phyloP scores from a whole-genome alignment of 257 asterid species.

The Solanum medicagineum region DNA sequence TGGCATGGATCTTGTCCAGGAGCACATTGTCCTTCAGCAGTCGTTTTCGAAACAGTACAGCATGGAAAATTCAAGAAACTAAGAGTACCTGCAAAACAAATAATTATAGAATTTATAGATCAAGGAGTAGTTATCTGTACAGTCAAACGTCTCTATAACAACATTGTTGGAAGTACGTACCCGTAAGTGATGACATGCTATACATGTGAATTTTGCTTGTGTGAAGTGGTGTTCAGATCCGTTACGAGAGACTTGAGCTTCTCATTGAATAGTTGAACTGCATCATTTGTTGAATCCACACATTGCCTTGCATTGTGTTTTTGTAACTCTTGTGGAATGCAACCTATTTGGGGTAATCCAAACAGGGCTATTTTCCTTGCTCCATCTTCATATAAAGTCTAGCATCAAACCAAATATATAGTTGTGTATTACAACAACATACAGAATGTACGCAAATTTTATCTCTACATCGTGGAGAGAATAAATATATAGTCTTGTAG shows the following conservation, averaged over 20 bases:
- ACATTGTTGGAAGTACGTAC: neutral
- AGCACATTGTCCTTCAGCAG: slow-evolving; percentile 7
- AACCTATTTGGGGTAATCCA: slow-evolving; percentile 36
- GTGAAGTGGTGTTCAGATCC: slow-evolving; percentile 11
- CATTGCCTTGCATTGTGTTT: slow-evolving; percentile 16
- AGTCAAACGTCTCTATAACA: neutral
- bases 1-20: slow-evolving; percentile 7
- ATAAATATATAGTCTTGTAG: neutral
- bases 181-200: slow-evolving; percentile 20
- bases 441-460: too few relatives aligned
- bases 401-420: neutral
- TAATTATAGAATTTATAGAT: neutral
- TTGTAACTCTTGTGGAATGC: slow-evolving; percentile 15
- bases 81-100: neutral
- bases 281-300: slow-evolving; percentile 20
- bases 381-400: slow-evolving; percentile 28
- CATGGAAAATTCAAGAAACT: slow-evolving; percentile 8
- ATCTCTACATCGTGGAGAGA: too few relatives aligned
- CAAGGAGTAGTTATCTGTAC: neutral
- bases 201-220: slow-evolving; percentile 25
- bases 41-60: slow-evolving; percentile 5
- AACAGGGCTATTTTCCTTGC: slow-evolving; percentile 41
- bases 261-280: slow-evolving; percentile 14
- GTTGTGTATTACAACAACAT: neutral
- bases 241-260: slow-evolving; percentile 20